These are phyloP conservation scores for Solanum bulbocastanum DNA, from an alignment of 257 asterid species.

Conservation along the genomic window DNA sequence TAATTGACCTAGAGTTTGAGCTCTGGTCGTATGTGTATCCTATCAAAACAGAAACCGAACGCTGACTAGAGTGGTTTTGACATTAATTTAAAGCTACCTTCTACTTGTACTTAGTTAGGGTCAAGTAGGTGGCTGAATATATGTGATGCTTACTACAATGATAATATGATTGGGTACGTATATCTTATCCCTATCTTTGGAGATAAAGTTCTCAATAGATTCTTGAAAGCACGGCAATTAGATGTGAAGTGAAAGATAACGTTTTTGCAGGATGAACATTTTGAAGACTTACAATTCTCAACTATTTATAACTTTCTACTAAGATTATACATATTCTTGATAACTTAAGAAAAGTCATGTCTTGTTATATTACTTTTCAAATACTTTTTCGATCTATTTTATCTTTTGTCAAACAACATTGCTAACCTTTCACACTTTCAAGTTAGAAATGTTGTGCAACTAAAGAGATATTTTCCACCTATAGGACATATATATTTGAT, in stretches of 20 bases:
- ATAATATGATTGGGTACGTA: not conserved
- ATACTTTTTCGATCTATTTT: not conserved
- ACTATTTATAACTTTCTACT: too few relatives aligned
- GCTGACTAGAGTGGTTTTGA: not conserved
- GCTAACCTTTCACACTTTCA: not conserved
- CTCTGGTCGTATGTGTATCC: not conserved
- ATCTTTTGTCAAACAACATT: not conserved
- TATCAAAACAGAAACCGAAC: not conserved
- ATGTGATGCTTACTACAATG: not conserved
- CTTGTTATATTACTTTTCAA: not conserved
- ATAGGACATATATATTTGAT: not conserved
- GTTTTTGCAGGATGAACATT: too few relatives aligned
- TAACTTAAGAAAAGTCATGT: too few relatives aligned
- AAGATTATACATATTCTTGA: too few relatives aligned
- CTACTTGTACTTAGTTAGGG: not conserved
- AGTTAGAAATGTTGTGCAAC: not conserved
- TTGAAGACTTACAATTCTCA: too few relatives aligned
- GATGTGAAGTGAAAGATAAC: too few relatives aligned
- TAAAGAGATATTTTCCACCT: not conserved
- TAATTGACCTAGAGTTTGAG: not conserved
- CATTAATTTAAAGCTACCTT: not conserved
- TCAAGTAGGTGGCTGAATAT: not conserved
- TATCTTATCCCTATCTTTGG: too few relatives aligned
- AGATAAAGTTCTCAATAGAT: too few relatives aligned
- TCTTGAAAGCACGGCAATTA: too few relatives aligned